phyloP scores from a whole-genome alignment of 371 early-diverging fungal species.

The Apophysomyces trapeziformis region DNA sequence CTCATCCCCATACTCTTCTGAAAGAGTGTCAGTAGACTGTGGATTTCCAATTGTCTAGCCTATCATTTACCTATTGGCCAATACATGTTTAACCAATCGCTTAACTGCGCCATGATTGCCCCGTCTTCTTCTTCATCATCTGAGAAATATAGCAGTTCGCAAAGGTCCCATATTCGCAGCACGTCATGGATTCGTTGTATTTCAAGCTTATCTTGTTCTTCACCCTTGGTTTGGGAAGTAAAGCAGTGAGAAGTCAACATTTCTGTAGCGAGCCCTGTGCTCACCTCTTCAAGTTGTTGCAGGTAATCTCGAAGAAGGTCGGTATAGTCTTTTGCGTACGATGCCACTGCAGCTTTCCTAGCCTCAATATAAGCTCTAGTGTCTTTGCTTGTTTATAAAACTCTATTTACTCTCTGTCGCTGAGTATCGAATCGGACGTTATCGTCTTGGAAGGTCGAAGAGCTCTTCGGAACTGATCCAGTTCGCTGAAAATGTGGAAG shows the following conservation, averaged over 20 bases:
- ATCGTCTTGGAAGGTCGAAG: not conserved
- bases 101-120: constrained; percentile 4
- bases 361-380: no score
- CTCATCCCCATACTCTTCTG: constrained; percentile 10
- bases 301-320: constrained; percentile 1
- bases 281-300: not conserved
- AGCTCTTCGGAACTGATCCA: not conserved
- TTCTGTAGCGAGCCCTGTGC: not conserved
- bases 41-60: no score
- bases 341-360: not conserved
- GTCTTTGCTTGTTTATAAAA: no score
- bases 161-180: constrained; percentile 16
- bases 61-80: constrained; percentile 21
- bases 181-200: not conserved
- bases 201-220: constrained; percentile 3
- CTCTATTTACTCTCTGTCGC: not conserved
- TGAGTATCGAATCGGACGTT: not conserved
- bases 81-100: constrained; percentile 20
- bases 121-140: constrained; percentile 7
- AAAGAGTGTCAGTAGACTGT: not conserved
- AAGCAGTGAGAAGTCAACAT: not conserved
- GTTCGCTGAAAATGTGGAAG: not conserved
- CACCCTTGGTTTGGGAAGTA: not conserved
- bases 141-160: constrained; percentile 19
- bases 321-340: not conserved